phyloP scores from a whole-genome alignment of 2,329 filamentous ascomycete genomes.

The Ophioceras dolichostomum region DNA sequence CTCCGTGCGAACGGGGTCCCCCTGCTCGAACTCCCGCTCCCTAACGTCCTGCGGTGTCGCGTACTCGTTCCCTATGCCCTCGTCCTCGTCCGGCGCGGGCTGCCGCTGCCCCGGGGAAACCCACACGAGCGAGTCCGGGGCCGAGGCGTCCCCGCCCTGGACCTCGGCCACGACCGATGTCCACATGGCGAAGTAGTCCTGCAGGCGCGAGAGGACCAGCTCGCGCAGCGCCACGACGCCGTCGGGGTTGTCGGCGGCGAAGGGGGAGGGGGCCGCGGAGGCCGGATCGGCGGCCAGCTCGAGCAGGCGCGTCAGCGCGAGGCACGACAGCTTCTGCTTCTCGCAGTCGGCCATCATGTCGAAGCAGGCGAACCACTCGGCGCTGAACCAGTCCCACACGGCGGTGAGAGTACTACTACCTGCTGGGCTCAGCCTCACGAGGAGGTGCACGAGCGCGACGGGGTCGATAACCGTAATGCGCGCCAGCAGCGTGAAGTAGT shows the following conservation, averaged over 20 bases:
- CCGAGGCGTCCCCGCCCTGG: conserved; percentile 43
- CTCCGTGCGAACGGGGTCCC: conserved; percentile 57
- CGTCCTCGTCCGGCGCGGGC: conserved; percentile 35
- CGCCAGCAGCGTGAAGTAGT: conserved; percentile 75
- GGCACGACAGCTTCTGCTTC: conserved; percentile 57
- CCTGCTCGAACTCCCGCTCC: conserved; percentile 38
- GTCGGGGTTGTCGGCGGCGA: too few relatives aligned
- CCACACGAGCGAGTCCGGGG: conserved; percentile 39
- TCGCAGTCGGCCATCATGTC: conserved; percentile 54
- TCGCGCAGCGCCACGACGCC: conserved; percentile 30
- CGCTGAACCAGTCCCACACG: conserved; percentile 46
- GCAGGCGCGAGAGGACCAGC: conserved; percentile 48
- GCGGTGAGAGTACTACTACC: conserved; percentile 21
- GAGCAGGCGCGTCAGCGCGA: conserved; percentile 60
- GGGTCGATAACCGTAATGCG: conserved; percentile 67
- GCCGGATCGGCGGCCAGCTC: conserved; percentile 37
- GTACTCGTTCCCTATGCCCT: too few relatives aligned
- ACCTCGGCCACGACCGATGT: conserved; percentile 56
- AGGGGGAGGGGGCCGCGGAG: neutral
- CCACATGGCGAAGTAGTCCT: conserved; percentile 68
- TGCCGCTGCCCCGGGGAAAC: conserved; percentile 18
- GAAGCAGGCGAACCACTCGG: conserved; percentile 57
- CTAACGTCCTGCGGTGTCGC: conserved; percentile 40
- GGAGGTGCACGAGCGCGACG: conserved; percentile 47
- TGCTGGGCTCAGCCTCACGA: conserved; percentile 23